Evolutionary conservation across 1,139 yeast species (phyloP).

Genomic region (Zygosaccharomyces pseudobailii): DNA sequence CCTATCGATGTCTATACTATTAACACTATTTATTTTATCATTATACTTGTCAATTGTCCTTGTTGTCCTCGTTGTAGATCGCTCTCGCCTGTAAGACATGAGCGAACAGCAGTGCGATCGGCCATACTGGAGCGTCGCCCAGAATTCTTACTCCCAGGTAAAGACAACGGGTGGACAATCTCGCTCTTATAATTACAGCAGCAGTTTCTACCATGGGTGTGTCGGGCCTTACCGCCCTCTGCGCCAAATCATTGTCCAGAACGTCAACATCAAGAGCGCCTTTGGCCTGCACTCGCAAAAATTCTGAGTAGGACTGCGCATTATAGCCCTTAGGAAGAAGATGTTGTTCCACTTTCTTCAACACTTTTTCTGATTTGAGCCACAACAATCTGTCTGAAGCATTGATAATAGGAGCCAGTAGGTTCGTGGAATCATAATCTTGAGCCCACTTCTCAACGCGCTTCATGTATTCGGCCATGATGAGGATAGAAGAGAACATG

Average conservation of each 20-base stretch:
- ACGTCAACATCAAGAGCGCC: constrained; percentile 50
- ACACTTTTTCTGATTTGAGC: constrained; percentile 37
- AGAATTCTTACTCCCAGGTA: constrained; percentile 66
- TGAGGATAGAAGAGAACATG: constrained; percentile 54
- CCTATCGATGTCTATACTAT: not conserved
- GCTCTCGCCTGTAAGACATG: constrained; percentile 71
- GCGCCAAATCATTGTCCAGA: constrained; percentile 42
- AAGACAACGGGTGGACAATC: constrained; percentile 52
- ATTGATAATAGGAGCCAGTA: constrained; percentile 27
- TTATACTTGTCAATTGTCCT: not conserved
- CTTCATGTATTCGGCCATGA: constrained; percentile 57
- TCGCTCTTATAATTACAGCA: constrained; percentile 42
- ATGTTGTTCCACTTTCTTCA: constrained; percentile 54
- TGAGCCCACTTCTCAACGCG: constrained; percentile 49
- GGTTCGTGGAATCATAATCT: constrained; percentile 24
- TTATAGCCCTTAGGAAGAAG: constrained; percentile 43
- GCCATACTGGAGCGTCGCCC: constrained; percentile 84
- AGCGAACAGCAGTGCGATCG: constrained; percentile 68
- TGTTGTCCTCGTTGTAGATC: constrained; percentile 32
- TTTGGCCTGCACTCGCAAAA: constrained; percentile 49
- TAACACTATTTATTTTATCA: not conserved
- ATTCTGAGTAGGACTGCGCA: constrained; percentile 49
- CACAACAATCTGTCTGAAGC: constrained; percentile 38
- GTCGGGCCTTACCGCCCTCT: constrained; percentile 41
- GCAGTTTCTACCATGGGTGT: constrained; percentile 40